Conservation (phyloP, 257 asterid genomes). For the Petrea volubilis region DNA sequence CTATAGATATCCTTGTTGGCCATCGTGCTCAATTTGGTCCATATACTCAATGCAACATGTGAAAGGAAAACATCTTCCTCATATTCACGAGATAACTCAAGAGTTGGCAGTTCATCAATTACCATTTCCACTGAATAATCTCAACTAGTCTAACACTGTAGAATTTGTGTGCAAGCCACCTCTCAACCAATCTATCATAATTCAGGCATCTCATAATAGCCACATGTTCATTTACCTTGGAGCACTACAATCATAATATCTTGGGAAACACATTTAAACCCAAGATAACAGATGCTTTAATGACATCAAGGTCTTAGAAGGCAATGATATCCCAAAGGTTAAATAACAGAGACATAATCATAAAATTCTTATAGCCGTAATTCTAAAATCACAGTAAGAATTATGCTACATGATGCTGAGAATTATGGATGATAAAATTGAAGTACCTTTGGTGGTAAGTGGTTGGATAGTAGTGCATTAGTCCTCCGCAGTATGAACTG, state of each 20-base stretch:
- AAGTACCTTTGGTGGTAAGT: conserved; percentile 97
- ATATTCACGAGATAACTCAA: background rate
- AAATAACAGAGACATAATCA: background rate
- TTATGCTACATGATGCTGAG: background rate
- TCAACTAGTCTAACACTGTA: background rate
- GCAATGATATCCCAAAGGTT: background rate
- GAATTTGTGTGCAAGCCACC: background rate
- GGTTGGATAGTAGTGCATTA: conserved; percentile 88
- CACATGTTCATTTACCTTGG: background rate
- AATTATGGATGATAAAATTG: conserved; percentile 4
- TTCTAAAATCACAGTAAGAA: background rate
- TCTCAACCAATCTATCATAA: background rate
- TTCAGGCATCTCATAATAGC: background rate
- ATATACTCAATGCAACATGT: background rate
- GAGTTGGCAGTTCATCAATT: too few relatives aligned
- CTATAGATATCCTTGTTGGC: background rate
- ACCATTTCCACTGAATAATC: too few relatives aligned
- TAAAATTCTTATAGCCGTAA: background rate
- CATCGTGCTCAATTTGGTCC: background rate
- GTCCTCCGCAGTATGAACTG: conserved; percentile 99
- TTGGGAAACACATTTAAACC: background rate
- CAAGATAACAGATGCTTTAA: background rate
- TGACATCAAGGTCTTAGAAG: background rate
- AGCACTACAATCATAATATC: background rate
- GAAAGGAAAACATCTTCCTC: background rate